phyloP scores from a whole-genome alignment of 495 filamentous ascomycete species.

The Pyrenopolyporus hunteri region DNA sequence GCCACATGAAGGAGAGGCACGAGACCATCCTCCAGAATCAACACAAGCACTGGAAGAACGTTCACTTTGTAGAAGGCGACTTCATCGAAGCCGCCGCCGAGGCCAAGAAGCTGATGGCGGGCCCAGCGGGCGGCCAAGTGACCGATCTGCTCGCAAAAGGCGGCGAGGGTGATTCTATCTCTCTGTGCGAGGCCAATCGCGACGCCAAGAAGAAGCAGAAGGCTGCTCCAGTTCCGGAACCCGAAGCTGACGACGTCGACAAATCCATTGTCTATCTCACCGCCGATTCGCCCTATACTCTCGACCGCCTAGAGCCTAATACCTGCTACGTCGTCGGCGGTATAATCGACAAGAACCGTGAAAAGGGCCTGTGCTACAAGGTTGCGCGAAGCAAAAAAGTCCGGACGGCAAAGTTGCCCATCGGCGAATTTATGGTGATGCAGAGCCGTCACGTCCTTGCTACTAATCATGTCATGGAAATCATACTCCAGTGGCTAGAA shows the following conservation, averaged over 20 bases:
- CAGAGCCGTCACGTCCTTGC: conserved; percentile 78
- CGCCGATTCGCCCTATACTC: conserved; percentile 80
- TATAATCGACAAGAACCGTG: conserved; percentile 90
- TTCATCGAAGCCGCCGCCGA: conserved; percentile 67
- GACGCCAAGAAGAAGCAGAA: conserved; percentile 26
- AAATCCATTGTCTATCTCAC: conserved; percentile 78
- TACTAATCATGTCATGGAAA: conserved; percentile 95
- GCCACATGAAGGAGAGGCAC: conserved; percentile 76
- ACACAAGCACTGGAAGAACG: conserved; percentile 78
- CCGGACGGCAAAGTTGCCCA: conserved; percentile 87
- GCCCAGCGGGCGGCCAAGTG: conserved; percentile 55
- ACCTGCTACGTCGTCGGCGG: conserved; percentile 93
- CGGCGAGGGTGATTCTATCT: conserved; percentile 44
- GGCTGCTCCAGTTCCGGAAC: conserved; percentile 32
- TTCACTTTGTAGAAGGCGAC: conserved; percentile 71
- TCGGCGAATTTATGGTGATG: conserved; percentile 92
- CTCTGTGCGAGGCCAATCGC: not conserved
- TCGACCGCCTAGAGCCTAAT: conserved; percentile 79
- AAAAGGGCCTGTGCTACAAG: conserved; percentile 93
- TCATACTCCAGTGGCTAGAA: conserved; percentile 93
- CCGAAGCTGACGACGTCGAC: conserved; percentile 46
- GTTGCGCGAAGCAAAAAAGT: conserved; percentile 75
- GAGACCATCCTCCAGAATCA: conserved; percentile 71
- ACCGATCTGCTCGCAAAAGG: conserved; percentile 59
- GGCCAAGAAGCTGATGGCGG: conserved; percentile 65